Percentiles rank a stretch among this genome's conserved stretches.
phyloP scores from a whole-genome alignment of 257 asterid genomes.

The Nemophila menziesii region DNA sequence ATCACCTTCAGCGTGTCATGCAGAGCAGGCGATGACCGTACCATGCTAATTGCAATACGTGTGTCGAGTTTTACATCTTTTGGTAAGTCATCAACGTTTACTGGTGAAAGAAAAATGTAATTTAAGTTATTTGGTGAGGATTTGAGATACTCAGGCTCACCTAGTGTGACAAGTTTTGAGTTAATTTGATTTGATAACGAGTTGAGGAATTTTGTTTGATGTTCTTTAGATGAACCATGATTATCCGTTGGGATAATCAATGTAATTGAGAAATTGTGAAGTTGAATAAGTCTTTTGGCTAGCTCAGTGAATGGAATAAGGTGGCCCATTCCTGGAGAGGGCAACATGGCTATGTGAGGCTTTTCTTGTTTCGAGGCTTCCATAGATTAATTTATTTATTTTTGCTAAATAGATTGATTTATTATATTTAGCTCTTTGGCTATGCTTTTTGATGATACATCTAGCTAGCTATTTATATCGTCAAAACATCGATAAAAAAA shows the following conservation, averaged over 20 bases:
- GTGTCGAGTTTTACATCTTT: constrained; percentile 39
- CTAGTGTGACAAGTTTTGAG: too few species aligned
- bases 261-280: constrained; percentile 33
- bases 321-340: constrained; percentile 86
- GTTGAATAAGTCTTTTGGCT: constrained; percentile 32
- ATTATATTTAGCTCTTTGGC: too few species aligned
- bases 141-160: constrained; percentile 41
- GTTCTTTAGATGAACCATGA: constrained; percentile 38
- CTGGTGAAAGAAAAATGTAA: constrained; percentile 40
- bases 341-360: constrained; percentile 49
- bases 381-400: too few species aligned
- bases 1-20: constrained; percentile 22
- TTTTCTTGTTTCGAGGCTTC: too few species aligned
- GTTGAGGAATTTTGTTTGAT: constrained; percentile 1
- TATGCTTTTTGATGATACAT: too few species aligned
- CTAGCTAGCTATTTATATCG: too few species aligned
- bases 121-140: constrained; percentile 34
- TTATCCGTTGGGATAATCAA: constrained; percentile 47
- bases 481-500: too few species aligned
- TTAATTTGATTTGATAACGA: background rate
- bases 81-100: constrained; percentile 33
- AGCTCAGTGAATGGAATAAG: constrained; percentile 56
- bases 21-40: constrained; percentile 46
- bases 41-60: constrained; percentile 37
- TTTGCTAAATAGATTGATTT: too few species aligned